These are phyloP conservation scores for Gymnopus androsaceus DNA, from an alignment of 1,284 basidiomycete genomes.

Conservation along the genomic window DNA sequence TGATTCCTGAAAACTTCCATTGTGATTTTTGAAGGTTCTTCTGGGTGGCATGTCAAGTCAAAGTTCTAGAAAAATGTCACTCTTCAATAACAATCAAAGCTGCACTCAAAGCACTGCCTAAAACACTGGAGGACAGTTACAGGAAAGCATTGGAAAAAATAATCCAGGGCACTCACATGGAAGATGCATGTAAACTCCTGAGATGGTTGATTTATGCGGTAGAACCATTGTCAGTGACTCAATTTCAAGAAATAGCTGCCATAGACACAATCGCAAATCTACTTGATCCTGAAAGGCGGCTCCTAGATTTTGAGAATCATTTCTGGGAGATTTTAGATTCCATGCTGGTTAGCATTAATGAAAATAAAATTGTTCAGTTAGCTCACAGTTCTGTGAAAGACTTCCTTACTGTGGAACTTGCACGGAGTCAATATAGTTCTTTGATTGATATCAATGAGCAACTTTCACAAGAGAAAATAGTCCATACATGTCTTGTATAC, in stretches of 20 bases:
- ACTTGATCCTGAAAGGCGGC: not conserved
- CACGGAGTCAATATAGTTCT: not conserved
- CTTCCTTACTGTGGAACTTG: not conserved
- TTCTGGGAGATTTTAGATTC: not conserved
- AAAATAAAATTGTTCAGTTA: not conserved
- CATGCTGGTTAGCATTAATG: not conserved
- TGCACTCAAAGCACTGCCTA: not conserved
- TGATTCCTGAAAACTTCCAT: not conserved
- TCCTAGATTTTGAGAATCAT: not conserved
- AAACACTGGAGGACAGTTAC: not conserved
- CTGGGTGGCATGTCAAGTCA: not conserved
- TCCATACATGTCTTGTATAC: not conserved
- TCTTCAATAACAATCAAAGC: no score
- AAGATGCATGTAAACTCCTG: not conserved
- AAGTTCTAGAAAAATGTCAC: no score
- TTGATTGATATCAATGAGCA: not conserved
- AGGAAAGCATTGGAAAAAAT: not conserved
- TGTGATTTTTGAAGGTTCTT: no score
- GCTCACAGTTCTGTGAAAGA: slow-evolving; percentile 7
- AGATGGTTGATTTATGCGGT: not conserved
- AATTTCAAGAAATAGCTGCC: not conserved
- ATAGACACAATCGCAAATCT: not conserved
- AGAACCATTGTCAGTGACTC: not conserved
- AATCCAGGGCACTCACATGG: not conserved
- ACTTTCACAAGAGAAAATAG: not conserved